Conservation (phyloP, 768 basidiomycete species). For the Hericium erinaceus region DNA sequence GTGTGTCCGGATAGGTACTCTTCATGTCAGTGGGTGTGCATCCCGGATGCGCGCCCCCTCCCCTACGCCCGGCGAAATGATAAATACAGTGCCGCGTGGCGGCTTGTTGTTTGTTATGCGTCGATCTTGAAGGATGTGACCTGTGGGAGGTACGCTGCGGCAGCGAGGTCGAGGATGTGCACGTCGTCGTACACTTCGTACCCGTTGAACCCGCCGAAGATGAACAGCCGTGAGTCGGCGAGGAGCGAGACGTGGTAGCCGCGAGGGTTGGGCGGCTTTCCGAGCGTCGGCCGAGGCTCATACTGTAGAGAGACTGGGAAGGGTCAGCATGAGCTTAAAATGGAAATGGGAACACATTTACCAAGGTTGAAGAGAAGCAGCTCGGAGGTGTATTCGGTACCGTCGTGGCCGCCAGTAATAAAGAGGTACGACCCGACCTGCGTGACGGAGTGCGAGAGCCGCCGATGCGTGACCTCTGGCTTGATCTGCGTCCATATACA, state of each 20-base stretch:
- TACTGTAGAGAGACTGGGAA: conserved; percentile 71
- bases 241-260: conserved; percentile 82
- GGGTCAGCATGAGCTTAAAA: neutral
- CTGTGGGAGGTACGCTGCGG: conserved; percentile 83
- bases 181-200: conserved; percentile 79
- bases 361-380: conserved; percentile 83
- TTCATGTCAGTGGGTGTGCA: neutral
- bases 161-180: conserved; percentile 76
- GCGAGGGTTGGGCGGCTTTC: conserved; percentile 60
- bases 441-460: conserved; percentile 79
- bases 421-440: conserved; percentile 91
- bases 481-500: conserved; percentile 32
- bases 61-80: neutral
- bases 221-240: conserved; percentile 76
- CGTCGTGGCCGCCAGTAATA: conserved; percentile 84
- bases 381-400: conserved; percentile 61
- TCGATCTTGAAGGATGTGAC: conserved; percentile 49
- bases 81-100: too few species aligned
- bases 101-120: conserved; percentile 14
- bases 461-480: conserved; percentile 37
- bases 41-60: neutral
- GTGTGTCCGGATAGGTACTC: too few species aligned
- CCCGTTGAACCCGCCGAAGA: conserved; percentile 88
- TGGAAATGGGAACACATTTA: conserved; percentile 33
- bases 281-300: conserved; percentile 60